A percentile compares a stretch with the other conserved stretches of the same genome.
These are phyloP conservation scores for Ceratocystis cubensis DNA, from an alignment of 2,329 filamentous ascomycete species.

Conservation along the genomic window DNA sequence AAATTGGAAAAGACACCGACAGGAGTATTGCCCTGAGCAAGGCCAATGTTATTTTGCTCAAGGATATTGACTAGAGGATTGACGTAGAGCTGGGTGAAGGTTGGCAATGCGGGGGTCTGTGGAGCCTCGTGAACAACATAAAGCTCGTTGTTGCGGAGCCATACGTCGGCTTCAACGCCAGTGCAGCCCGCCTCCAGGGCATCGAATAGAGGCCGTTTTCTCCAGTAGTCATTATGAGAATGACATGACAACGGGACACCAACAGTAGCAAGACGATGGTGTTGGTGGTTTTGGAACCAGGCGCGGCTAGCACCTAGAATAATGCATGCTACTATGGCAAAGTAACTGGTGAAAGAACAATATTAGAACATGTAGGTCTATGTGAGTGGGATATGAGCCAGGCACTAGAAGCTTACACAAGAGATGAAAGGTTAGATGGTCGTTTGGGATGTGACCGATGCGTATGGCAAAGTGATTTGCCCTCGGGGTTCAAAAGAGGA, in stretches of 20 bases:
- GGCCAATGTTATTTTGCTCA: slow-evolving; percentile 35
- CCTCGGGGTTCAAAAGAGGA: no score
- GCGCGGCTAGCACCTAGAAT: slow-evolving; percentile 3
- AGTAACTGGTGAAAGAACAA: neutral
- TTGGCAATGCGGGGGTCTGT: slow-evolving; percentile 36
- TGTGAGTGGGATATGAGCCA: neutral
- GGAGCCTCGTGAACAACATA: slow-evolving; percentile 45
- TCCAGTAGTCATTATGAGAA: slow-evolving; percentile 62
- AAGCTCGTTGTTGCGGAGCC: slow-evolving; percentile 42
- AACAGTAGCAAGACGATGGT: slow-evolving; percentile 25
- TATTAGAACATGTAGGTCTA: neutral
- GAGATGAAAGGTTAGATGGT: no score
- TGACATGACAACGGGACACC: slow-evolving; percentile 44
- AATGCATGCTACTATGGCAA: slow-evolving; percentile 8
- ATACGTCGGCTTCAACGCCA: slow-evolving; percentile 58
- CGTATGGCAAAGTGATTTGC: no score
- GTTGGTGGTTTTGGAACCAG: neutral
- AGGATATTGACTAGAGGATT: slow-evolving; percentile 50
- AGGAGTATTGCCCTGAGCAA: slow-evolving; percentile 30
- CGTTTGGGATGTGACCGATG: no score
- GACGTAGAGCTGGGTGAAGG: slow-evolving; percentile 50
- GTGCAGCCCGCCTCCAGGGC: slow-evolving; percentile 48
- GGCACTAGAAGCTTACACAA: neutral
- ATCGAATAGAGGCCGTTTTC: slow-evolving; percentile 48
- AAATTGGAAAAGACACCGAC: slow-evolving; percentile 44